phyloP scores from a whole-genome alignment of 163 green algal genomes.

The Chlorella variabilis region DNA sequence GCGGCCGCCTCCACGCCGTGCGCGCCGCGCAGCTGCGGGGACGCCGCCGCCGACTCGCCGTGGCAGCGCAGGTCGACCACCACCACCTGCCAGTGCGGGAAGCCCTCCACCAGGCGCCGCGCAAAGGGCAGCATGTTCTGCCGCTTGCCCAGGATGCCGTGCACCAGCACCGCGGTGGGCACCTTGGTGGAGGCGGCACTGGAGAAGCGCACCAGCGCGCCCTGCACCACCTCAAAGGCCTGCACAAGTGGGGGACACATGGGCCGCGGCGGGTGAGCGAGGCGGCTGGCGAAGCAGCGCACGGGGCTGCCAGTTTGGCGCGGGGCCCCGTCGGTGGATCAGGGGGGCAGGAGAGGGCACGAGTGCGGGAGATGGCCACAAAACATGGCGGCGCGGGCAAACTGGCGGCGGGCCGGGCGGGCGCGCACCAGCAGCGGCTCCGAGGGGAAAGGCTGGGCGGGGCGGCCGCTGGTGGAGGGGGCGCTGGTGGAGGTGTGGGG shows the following conservation, averaged over 20 bases:
- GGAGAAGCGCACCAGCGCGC: slow-evolving; percentile 66
- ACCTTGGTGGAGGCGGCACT: slow-evolving; percentile 2
- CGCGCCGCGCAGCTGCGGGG: slow-evolving; percentile 34
- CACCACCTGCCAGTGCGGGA: slow-evolving; percentile 62
- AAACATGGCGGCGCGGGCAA: too few relatives aligned
- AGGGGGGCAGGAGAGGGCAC: too few relatives aligned
- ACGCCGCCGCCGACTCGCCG: slow-evolving; percentile 70
- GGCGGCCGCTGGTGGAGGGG: not conserved
- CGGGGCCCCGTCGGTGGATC: too few relatives aligned
- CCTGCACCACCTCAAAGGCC: slow-evolving; percentile 76
- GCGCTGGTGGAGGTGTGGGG: not conserved
- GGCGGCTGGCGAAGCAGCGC: too few relatives aligned
- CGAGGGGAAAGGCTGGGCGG: too few relatives aligned
- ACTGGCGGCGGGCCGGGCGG: too few relatives aligned
- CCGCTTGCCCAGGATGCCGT: slow-evolving; percentile 91
- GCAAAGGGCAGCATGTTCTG: slow-evolving; percentile 91
- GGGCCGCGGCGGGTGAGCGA: too few relatives aligned
- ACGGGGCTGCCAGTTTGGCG: too few relatives aligned
- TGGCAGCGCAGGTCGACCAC: slow-evolving; percentile 95
- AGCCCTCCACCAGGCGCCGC: slow-evolving; percentile 76
- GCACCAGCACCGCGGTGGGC: slow-evolving; percentile 90
- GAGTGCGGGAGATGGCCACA: too few relatives aligned
- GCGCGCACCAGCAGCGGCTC: not conserved
- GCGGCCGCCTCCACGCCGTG: slow-evolving; percentile 79
- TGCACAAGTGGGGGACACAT: slow-evolving; percentile 23